Evolutionary conservation across 441 rosid species (phyloP).

Genomic region (Euphorbia celastroides): DNA sequence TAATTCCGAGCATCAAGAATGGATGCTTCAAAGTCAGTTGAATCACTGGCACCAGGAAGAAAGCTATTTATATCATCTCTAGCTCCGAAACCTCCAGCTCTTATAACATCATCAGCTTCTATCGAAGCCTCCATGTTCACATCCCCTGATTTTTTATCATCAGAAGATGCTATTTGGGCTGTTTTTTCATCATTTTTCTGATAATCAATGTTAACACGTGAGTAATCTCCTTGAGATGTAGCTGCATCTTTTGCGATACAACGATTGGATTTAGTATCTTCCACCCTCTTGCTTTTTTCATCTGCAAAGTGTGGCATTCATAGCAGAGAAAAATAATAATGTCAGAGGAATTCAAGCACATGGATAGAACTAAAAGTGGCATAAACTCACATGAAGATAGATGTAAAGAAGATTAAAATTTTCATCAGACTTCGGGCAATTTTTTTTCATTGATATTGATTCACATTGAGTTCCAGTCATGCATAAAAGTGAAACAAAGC

Average conservation of each 20-base stretch:
- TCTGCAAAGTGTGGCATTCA: constrained; percentile 24
- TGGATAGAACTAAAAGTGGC: not conserved
- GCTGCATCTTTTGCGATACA: constrained; percentile 22
- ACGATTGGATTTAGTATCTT: constrained; percentile 13
- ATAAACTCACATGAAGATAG: not conserved
- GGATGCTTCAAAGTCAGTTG: constrained; percentile 74
- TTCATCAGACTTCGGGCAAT: not conserved
- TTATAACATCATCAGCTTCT: constrained; percentile 53
- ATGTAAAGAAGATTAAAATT: not conserved
- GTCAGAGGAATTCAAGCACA: constrained; percentile 5
- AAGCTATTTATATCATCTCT: constrained; percentile 78
- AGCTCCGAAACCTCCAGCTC: constrained; percentile 93
- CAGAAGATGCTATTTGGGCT: constrained; percentile 6
- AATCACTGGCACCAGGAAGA: constrained; percentile 84
- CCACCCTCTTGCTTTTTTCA: constrained; percentile 17
- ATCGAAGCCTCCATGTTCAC: constrained; percentile 72
- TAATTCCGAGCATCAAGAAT: constrained; percentile 66
- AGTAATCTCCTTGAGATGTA: constrained; percentile 20
- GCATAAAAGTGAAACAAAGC: not conserved
- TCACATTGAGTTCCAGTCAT: not conserved
- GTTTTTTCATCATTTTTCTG: constrained; percentile 15
- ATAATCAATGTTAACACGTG: constrained; percentile 10
- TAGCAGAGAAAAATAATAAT: not conserved
- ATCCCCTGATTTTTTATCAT: constrained; percentile 32
- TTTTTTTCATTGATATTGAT: not conserved